Percentiles rank a stretch among this genome's conserved stretches.
phyloP scores from a whole-genome alignment of 257 asterid genomes.

The Orobanche coerulescens region DNA sequence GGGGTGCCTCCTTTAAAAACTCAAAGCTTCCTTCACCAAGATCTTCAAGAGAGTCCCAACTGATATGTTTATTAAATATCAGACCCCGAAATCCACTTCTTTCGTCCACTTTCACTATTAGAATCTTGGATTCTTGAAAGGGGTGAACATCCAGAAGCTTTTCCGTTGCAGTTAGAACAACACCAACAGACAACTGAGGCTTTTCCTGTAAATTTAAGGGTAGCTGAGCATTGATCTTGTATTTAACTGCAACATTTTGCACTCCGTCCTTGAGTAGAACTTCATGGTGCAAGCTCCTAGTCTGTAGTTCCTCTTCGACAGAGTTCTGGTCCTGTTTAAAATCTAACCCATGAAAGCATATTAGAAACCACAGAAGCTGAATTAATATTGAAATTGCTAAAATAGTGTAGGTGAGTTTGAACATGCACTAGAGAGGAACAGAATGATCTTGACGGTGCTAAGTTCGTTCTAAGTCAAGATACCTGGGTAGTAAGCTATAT shows the following conservation, averaged over 20 bases:
- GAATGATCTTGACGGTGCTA: no score
- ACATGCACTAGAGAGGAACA: neutral
- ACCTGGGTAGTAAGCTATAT: no score
- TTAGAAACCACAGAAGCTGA: neutral
- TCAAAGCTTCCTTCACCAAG: constrained; percentile 50
- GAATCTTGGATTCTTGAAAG: constrained; percentile 64
- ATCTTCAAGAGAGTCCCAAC: constrained; percentile 66
- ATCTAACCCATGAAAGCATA: constrained; percentile 32
- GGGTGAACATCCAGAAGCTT: constrained; percentile 60
- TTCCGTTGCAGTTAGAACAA: constrained; percentile 61
- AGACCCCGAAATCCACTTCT: constrained; percentile 61
- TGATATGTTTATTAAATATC: constrained; percentile 60
- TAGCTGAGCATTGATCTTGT: constrained; percentile 31
- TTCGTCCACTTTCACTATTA: constrained; percentile 58
- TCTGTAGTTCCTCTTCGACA: constrained; percentile 19
- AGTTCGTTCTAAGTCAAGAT: no score
- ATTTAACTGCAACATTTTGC: constrained; percentile 30
- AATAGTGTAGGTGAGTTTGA: neutral
- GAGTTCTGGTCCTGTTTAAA: constrained; percentile 27
- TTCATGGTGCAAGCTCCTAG: constrained; percentile 46
- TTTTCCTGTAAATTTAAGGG: constrained; percentile 33
- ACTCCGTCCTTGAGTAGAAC: constrained; percentile 48
- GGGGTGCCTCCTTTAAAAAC: constrained; percentile 53
- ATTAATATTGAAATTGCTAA: neutral
- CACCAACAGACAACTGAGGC: constrained; percentile 47